Base-by-base conservation (phyloP, 306 rosid genomes). In the Begonia loranthoides region DNA sequence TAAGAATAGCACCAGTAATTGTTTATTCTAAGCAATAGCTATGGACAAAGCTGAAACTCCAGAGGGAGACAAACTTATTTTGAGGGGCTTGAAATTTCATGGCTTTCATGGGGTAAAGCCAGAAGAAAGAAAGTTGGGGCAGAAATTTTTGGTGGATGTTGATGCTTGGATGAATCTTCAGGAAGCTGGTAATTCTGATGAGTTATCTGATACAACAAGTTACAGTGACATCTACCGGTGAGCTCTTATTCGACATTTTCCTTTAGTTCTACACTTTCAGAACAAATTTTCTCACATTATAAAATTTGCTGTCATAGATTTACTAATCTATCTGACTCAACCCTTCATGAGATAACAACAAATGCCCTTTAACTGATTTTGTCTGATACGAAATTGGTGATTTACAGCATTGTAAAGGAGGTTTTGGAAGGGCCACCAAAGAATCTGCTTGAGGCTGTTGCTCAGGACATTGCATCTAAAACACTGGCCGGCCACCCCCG, bases 91-190 rank as follows among this genome's bases (percentile, higher is more conserved):
- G 59, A 57, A 56, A 54, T 90, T 90, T 66, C 78, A 82, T 54
- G 97, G 95, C 54, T 82, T 67, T 70, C 97, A 90, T 55, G 95
- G 97, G 16, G 95, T 61, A 55, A 69, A 68, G 41, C 64, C 79
- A 0, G 83, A 65, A 72, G 97, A 85, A 63, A 90, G 56, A 59
- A 77, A 34, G 21, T 33, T 76, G 48, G 97, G 97, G 17, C 97
- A 90, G 78, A 80, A 76, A 64, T 90, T 90, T 61, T 17, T 76
- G 52, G 70, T 85, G 5, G 95, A 85, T 63, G 57, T 90, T 9
- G 95, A 90, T 76, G 92, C 92, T 65, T 90, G 97, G 97, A 67
- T 85, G 94, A 94, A 90, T 83, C 95, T 85, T 49, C 73, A 54
- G 48, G 56, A 66, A 21, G 81, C 97, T 49, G 94, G 95, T 10